Evolutionary conservation across 2,329 filamentous ascomycete genomes (phyloP).

Genomic region (Phyllosticta citriasiana): DNA sequence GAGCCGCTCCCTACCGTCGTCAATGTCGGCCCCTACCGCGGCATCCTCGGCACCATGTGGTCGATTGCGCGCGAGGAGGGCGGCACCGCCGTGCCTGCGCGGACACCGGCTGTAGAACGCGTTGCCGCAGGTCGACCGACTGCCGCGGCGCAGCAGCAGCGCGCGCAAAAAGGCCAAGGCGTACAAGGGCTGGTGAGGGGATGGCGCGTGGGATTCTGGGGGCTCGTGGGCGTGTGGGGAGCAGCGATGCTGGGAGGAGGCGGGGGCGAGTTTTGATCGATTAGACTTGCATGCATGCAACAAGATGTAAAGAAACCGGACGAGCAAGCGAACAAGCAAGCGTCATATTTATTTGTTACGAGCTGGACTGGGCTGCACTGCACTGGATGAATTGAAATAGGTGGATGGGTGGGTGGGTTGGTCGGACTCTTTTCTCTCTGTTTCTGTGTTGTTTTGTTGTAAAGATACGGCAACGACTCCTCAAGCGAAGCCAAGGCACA

Average conservation of each 20-base stretch:
- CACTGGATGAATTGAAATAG: too few relatives aligned
- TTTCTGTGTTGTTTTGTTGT: too few relatives aligned
- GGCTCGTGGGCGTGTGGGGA: constrained; percentile 63
- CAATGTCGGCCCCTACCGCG: constrained; percentile 67
- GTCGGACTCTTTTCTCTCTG: too few relatives aligned
- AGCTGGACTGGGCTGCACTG: too few relatives aligned
- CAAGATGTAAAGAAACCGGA: too few relatives aligned
- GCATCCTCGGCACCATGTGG: constrained; percentile 88
- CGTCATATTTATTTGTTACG: too few relatives aligned
- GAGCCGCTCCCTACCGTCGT: constrained; percentile 58
- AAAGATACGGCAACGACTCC: too few relatives aligned
- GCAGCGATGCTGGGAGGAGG: constrained; percentile 46
- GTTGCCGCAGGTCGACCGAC: constrained; percentile 13
- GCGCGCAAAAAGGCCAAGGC: constrained; percentile 54
- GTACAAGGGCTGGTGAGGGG: constrained; percentile 59
- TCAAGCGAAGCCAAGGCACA: too few relatives aligned
- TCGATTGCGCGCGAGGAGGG: constrained; percentile 79
- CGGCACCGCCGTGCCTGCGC: constrained; percentile 22
- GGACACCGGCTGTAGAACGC: background rate
- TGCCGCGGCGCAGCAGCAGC: constrained; percentile 21
- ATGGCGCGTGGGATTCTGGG: constrained; percentile 72
- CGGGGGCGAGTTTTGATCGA: constrained; percentile 26
- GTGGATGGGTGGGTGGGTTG: too few relatives aligned
- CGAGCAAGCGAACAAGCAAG: too few relatives aligned
- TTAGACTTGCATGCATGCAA: too few relatives aligned